Base-by-base conservation (phyloP, 208 protist genomes). In the Sergeia podlipaevii region DNA sequence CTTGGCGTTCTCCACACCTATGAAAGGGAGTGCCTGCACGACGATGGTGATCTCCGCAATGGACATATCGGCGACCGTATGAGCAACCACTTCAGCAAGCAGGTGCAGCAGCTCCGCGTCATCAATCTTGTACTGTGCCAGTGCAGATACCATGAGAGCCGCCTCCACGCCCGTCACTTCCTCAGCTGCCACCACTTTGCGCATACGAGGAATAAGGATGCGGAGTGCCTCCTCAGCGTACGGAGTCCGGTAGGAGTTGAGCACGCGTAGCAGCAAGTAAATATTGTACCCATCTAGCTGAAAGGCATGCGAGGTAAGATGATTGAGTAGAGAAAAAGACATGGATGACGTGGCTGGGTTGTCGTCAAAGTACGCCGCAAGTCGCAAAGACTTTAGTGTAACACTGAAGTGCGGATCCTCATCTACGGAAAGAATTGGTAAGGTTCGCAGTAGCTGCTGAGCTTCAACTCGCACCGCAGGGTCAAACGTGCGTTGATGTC, bases 281-380 rank as follows among this genome's bases (percentile, higher is more conserved):
- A 91, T 50, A 32, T 44, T 53, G 32, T 68, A 63, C 1, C 70
- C 80, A 45, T 92, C 84, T 4, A 95, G 63, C 46, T 91, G 44
- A 43, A 79, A 91, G 11, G 73, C 67, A 58, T 95, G 80, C 10
- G 74, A 64, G 0, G 82, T 89, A 47, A 84, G 45, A 30, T 91
- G 81, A 47, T 91, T 86, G 34, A 95, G 68, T 13, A 92, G 56
- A 4, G 74, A 69, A 51, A 81, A 85, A n/a, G 81, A 85, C 21
- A 60, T 29, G 1, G 75, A 70, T 15, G 73, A 45, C 29, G 67
- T 34, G 20, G 60, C 56, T n/a, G n/a, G n/a, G n/a, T n/a, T n/a
- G 24, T 65, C 67, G 18, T 67, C 55, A 39, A 95, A 89, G 60
- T 91, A 79, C 17, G 77, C 76, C 20, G 74, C 80, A 8, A 55